phyloP scores from a whole-genome alignment of 352 stramenopile species.

The Pythium folliculosum region DNA sequence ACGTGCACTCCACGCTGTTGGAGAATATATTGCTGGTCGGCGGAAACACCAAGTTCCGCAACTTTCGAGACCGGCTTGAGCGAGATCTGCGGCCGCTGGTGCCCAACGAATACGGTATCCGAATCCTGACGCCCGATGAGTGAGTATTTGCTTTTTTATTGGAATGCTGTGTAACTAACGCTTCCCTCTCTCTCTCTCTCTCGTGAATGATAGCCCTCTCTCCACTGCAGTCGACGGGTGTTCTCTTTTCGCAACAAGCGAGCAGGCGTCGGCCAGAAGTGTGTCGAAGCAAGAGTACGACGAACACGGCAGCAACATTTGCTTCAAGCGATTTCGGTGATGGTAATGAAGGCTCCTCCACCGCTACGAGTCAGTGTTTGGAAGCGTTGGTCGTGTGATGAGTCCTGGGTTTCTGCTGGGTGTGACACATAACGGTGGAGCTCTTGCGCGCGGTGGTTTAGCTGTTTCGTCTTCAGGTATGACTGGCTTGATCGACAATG shows the following conservation, averaged over 20 bases:
- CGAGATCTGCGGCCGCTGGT: constrained; percentile 63
- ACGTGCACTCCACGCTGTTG: constrained; percentile 76
- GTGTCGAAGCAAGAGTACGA: constrained; percentile 79
- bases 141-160: constrained; percentile 34
- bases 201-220: constrained; percentile 46
- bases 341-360: neutral
- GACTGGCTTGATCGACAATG: neutral
- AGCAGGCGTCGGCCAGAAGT: constrained; percentile 31
- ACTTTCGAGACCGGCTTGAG: constrained; percentile 77
- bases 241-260: constrained; percentile 37
- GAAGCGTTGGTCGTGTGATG: constrained; percentile 1
- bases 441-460: neutral
- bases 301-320: constrained; percentile 77
- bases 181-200: constrained; percentile 11
- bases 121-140: constrained; percentile 45
- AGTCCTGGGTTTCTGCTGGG: neutral
- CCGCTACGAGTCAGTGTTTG: neutral
- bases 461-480: neutral
- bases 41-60: constrained; percentile 86
- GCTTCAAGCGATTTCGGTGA: constrained; percentile 36
- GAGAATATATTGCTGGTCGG: constrained; percentile 87
- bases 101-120: constrained; percentile 48
- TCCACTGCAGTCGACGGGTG: constrained; percentile 61
- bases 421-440: neutral
- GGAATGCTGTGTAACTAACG: neutral